Evolutionary conservation across 2,329 filamentous ascomycete species (phyloP).

Genomic region (Colletotrichum magnum): DNA sequence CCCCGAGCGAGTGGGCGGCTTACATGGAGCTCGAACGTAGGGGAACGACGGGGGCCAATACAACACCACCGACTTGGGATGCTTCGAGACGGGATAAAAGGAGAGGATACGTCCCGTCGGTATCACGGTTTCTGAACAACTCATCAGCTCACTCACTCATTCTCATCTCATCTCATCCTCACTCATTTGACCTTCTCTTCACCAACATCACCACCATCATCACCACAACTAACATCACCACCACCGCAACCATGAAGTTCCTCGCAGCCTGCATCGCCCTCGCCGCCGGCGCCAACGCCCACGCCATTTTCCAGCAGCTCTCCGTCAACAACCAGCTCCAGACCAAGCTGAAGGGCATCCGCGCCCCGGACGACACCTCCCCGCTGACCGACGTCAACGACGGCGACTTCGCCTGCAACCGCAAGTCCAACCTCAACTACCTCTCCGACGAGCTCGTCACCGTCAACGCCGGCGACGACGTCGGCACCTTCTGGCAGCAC

Average conservation of each 20-base stretch:
- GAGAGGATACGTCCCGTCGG: too few relatives aligned
- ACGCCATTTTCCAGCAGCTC: slow-evolving; percentile 44
- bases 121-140: too few relatives aligned
- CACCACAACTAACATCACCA: too few relatives aligned
- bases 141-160: too few relatives aligned
- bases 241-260: slow-evolving; percentile 18
- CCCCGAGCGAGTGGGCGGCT: too few relatives aligned
- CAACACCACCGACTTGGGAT: too few relatives aligned
- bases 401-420: slow-evolving; percentile 61
- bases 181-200: too few relatives aligned
- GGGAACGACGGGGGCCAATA: too few relatives aligned
- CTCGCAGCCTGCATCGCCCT: slow-evolving; percentile 47
- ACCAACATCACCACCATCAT: too few relatives aligned
- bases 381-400: slow-evolving; percentile 62
- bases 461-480: slow-evolving; percentile 61
- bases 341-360: slow-evolving; percentile 15
- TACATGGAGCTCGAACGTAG: too few relatives aligned
- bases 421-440: slow-evolving; percentile 46
- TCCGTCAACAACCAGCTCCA: slow-evolving; percentile 21
- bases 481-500: slow-evolving; percentile 64
- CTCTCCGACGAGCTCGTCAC: slow-evolving; percentile 55
- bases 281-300: slow-evolving; percentile 59
- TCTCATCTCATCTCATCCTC: too few relatives aligned
- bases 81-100: too few relatives aligned
- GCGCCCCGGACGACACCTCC: slow-evolving; percentile 2